A percentile compares a stretch with the other conserved stretches of the same genome.
Evolutionary conservation across 345 rosid genomes (phyloP).

Genomic region (Eucalyptus viminalis): DNA sequence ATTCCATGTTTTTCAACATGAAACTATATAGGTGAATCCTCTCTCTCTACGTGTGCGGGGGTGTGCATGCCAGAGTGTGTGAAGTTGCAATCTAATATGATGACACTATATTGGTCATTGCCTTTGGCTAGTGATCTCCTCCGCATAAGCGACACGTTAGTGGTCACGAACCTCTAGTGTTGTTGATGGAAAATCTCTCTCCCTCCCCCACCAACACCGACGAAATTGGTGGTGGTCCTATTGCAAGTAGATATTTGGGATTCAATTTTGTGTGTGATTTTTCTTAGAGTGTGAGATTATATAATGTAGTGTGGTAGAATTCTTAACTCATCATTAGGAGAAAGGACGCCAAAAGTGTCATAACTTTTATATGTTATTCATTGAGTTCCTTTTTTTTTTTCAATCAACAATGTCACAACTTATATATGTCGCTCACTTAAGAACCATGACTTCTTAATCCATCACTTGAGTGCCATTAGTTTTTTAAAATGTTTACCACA

Average conservation of each 20-base stretch:
- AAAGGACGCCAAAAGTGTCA: too few relatives aligned
- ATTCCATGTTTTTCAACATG: too few relatives aligned
- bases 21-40: too few relatives aligned
- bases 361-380: too few relatives aligned
- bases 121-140: background rate
- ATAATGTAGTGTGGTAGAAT: background rate
- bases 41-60: accelerated
- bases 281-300: background rate
- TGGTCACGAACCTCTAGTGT: background rate
- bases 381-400: too few relatives aligned
- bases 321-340: background rate
- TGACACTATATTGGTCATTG: background rate
- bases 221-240: background rate
- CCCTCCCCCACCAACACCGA: background rate
- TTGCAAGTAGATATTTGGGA: background rate
- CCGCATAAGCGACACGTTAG: background rate
- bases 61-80: too few relatives aligned
- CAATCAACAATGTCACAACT: too few relatives aligned
- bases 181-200: background rate
- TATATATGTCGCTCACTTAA: too few relatives aligned
- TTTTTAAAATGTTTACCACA: too few relatives aligned
- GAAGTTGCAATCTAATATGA: background rate
- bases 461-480: background rate
- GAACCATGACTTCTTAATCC: background rate
- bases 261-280: background rate